Conservation (phyloP, 2,329 filamentous ascomycete species). For the Dothidotthia symphoricarpi region DNA sequence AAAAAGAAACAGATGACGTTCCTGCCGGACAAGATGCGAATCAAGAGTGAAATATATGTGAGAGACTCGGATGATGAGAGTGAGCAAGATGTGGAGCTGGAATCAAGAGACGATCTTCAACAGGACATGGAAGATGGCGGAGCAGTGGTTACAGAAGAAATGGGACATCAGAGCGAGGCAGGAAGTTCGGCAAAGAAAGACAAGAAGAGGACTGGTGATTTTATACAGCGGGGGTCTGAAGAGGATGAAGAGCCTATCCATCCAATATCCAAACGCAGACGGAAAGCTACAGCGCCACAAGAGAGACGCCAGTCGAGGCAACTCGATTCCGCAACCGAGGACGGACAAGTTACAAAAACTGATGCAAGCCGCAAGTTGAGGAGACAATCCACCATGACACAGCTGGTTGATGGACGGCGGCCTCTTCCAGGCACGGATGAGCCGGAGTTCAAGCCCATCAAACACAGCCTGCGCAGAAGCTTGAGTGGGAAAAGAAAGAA, state of each 20-base stretch:
- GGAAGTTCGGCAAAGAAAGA: slow-evolving; percentile 5
- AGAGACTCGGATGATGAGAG: slow-evolving; percentile 16
- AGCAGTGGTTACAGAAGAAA: background rate
- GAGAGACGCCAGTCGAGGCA: slow-evolving; percentile 4
- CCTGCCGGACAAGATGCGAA: slow-evolving; percentile 31
- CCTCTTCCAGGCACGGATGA: slow-evolving; percentile 19
- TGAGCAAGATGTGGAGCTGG: slow-evolving; percentile 8
- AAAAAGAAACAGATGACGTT: slow-evolving; percentile 31
- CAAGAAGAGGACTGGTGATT: slow-evolving; percentile 19
- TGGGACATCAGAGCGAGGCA: background rate
- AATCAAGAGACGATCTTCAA: background rate
- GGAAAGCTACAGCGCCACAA: slow-evolving; percentile 7
- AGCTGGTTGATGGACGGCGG: slow-evolving; percentile 27
- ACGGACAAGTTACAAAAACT: slow-evolving; percentile 2
- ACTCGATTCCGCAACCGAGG: slow-evolving; percentile 3
- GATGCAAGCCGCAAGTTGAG: slow-evolving; percentile 11
- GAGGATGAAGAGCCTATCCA: slow-evolving; percentile 6
- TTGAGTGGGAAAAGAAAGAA: slow-evolving; percentile 17
- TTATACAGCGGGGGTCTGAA: slow-evolving; percentile 4
- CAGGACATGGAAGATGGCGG: background rate
- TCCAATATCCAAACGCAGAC: slow-evolving; percentile 21
- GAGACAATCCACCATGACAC: slow-evolving; percentile 40
- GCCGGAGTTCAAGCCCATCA: slow-evolving; percentile 26
- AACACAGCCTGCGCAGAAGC: slow-evolving; percentile 18
- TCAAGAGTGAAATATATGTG: slow-evolving; percentile 7